Base-by-base conservation (phyloP, 208 protist species). In the Acanthamoeba sp. region DNA sequence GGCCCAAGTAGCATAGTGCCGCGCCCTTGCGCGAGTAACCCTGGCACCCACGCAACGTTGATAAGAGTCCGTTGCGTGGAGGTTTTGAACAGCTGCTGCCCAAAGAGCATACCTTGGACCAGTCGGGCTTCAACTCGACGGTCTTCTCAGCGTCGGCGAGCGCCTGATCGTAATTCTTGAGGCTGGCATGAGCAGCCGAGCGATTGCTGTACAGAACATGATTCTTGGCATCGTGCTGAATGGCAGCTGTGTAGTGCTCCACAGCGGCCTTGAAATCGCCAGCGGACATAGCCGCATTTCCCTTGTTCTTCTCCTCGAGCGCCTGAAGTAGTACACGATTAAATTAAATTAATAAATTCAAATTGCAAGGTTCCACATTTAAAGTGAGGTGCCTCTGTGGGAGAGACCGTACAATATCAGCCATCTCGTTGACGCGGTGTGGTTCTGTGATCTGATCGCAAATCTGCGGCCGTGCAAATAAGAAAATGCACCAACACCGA, bases 261-360 rank as follows among this genome's bases (percentile, higher is more conserved):
- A 97, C 38, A 18, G 96, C 96, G 20, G 97, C 97, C 92, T 98
- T 98, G 93, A 99, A 99, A 88, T 98, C 96, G 91, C 98, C 97
- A 45, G 97, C 97, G 95, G 99, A 98, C 97, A 99, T 99, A 27
- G 98, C 96, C 90, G 97, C 98, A 95, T 99, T 99, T 42, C 98
- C 98, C 94, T 92, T 92, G 87, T 92, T 92, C 87, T 92, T 92
- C 29, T 92, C 87, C 24, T 92, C 87, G 3, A 92, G 48, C 34
- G 87, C 87, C 87, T 92, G 45, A 20, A 45, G 18, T 27, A 62
- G 22, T n/a, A 50, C 45, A 4, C 55, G n/a, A 69, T 64, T 64
- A 57, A 57, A 57, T 24, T 57, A 16, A 57, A 22, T 45, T 2
- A n/a, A 76, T 45, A n/a, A 76, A 45, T 76, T 36, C 57, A 48